phyloP scores from a whole-genome alignment of 225 moss, liverwort and hornwort species.

The Ulota crispa region DNA sequence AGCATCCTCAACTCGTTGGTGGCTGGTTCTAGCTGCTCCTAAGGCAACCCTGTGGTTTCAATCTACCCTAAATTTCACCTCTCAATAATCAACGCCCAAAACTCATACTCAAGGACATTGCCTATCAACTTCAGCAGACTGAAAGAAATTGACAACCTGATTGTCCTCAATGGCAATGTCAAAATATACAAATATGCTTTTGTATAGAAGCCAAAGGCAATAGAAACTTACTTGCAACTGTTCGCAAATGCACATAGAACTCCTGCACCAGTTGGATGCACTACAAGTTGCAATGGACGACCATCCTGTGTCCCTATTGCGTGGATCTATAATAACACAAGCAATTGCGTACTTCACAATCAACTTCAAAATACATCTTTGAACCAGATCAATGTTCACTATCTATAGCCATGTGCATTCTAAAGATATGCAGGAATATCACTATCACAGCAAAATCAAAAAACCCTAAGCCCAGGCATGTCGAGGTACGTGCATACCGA shows the following conservation, averaged over 20 bases:
- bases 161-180: neutral
- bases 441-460: neutral
- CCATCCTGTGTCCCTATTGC: conserved; percentile 48
- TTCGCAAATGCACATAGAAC: conserved; percentile 64
- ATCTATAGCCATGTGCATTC: neutral
- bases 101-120: neutral
- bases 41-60: neutral
- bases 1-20: conserved; percentile 3
- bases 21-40: neutral
- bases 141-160: neutral
- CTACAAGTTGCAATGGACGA: conserved; percentile 58
- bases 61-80: neutral
- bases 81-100: neutral
- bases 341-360: neutral
- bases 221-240: conserved; percentile 64
- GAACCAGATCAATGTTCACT: neutral
- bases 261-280: conserved; percentile 74
- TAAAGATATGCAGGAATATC: neutral
- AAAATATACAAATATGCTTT: neutral
- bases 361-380: neutral
- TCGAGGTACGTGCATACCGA: neutral
- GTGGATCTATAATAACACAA: conserved; percentile 40
- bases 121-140: neutral
- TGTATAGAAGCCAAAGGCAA: neutral
- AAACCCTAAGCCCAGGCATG: conserved; percentile 1